Conservation (phyloP, 805 yeast genomes). For the Pichia cephalocereana region DNA sequence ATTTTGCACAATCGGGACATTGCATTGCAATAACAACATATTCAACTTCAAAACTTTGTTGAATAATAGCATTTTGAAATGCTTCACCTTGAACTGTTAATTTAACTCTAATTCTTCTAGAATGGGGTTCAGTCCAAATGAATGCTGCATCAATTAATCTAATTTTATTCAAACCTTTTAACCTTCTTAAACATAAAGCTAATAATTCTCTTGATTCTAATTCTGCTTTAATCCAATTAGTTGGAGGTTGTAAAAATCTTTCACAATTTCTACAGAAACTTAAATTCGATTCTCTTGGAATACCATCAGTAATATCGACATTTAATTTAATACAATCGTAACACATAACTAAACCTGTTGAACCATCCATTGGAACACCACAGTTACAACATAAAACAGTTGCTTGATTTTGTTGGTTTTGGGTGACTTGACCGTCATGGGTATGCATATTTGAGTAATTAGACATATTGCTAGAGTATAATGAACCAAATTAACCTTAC, state of each 20-base stretch:
- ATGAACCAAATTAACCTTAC: too few relatives aligned
- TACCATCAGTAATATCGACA: constrained; percentile 88
- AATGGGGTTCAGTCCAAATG: constrained; percentile 99
- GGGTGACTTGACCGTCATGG: constrained; percentile 21
- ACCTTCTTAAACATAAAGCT: constrained; percentile 80
- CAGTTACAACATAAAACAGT: constrained; percentile 97
- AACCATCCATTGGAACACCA: constrained; percentile 97
- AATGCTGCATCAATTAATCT: constrained; percentile 88
- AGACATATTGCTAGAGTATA: constrained; percentile 27
- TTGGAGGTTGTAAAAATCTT: constrained; percentile 89
- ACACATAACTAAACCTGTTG: constrained; percentile 89
- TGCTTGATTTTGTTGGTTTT: constrained; percentile 32
- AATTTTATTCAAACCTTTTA: constrained; percentile 80
- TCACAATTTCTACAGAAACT: constrained; percentile 97
- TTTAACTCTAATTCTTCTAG: constrained; percentile 85
- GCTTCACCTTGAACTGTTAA: constrained; percentile 97
- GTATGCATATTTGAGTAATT: constrained; percentile 36
- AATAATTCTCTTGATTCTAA: constrained; percentile 87
- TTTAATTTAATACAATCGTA: constrained; percentile 92
- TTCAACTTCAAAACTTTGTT: constrained; percentile 92
- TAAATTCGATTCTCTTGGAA: constrained; percentile 87
- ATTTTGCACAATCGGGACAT: constrained; percentile 97
- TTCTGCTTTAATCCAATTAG: constrained; percentile 85
- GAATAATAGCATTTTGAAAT: constrained; percentile 80
- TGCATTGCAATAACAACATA: constrained; percentile 91